Conservation (phyloP, 2,329 filamentous ascomycete species). For the Fusarium praegraminearum region DNA sequence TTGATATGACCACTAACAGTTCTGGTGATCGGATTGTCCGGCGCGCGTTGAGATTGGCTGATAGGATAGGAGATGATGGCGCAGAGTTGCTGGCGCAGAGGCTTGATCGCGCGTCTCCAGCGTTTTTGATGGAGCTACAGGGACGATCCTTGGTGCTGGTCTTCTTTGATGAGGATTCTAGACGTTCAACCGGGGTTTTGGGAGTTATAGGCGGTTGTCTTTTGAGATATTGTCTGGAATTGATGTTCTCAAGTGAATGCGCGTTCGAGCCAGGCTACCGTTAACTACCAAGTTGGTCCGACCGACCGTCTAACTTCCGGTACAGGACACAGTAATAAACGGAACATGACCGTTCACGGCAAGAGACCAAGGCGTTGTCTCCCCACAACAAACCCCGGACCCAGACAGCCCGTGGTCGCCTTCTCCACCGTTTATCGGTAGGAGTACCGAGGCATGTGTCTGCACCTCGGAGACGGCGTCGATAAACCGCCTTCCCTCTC, state of each 20-base stretch:
- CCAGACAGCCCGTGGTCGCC: background rate
- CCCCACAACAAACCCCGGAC: slow-evolving; percentile 29
- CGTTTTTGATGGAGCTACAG: background rate
- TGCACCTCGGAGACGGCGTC: slow-evolving; percentile 27
- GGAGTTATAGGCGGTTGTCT: slow-evolving; percentile 11
- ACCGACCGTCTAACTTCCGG: slow-evolving; percentile 13
- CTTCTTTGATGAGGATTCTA: background rate
- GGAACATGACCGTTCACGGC: slow-evolving; percentile 1
- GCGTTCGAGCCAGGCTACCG: slow-evolving; percentile 32
- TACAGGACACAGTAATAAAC: slow-evolving; percentile 24
- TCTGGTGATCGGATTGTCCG: slow-evolving; percentile 19
- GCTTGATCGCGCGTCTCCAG: slow-evolving; percentile 12
- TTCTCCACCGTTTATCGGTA: slow-evolving; percentile 43
- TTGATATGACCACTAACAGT: slow-evolving; percentile 17
- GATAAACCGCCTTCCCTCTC: slow-evolving; percentile 9
- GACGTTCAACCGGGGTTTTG: slow-evolving; percentile 6
- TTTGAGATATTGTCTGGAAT: slow-evolving; percentile 32
- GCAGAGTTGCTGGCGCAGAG: slow-evolving; percentile 19
- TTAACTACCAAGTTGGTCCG: slow-evolving; percentile 12
- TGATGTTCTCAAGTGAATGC: slow-evolving; percentile 37
- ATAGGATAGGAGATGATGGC: slow-evolving; percentile 34
- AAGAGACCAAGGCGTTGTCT: background rate
- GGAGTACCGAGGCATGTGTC: slow-evolving; percentile 47
- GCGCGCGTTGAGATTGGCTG: slow-evolving; percentile 35
- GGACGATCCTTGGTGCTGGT: background rate